Conservation (phyloP, 495 filamentous ascomycete genomes). For the Talaromyces stipitatus region DNA sequence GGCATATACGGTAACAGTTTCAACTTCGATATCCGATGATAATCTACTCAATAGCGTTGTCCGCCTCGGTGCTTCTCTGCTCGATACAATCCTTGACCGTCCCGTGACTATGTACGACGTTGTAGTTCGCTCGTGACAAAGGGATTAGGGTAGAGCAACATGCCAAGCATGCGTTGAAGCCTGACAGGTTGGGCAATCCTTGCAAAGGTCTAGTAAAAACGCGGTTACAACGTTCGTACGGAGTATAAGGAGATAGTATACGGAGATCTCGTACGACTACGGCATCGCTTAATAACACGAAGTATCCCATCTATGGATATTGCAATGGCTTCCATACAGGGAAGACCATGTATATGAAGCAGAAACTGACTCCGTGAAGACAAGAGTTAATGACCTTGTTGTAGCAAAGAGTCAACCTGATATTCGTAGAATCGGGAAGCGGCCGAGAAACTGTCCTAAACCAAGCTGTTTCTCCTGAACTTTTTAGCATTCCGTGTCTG, state of each 20-base stretch:
- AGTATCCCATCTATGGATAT: background rate
- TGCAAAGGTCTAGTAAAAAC: background rate
- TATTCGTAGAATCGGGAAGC: background rate
- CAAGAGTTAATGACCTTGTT: background rate
- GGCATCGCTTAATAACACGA: background rate
- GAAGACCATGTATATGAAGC: too few species aligned
- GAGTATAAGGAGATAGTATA: background rate
- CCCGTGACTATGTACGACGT: background rate
- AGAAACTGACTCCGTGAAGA: background rate
- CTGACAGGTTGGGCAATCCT: background rate
- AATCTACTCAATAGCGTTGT: too few species aligned
- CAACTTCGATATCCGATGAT: too few species aligned
- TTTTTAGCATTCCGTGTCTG: background rate
- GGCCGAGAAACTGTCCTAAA: background rate
- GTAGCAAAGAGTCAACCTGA: background rate
- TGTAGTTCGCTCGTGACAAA: background rate
- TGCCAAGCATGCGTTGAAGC: background rate
- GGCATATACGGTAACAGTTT: background rate
- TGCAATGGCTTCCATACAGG: too few species aligned
- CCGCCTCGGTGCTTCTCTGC: too few species aligned
- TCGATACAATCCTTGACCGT: too few species aligned
- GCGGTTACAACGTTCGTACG: background rate
- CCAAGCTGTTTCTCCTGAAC: background rate
- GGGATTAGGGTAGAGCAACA: background rate
- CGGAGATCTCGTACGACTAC: background rate